A percentile compares a stretch with the other conserved stretches of the same genome.
Conservation (phyloP, 768 basidiomycete genomes). For the Sarcodon sp. region DNA sequence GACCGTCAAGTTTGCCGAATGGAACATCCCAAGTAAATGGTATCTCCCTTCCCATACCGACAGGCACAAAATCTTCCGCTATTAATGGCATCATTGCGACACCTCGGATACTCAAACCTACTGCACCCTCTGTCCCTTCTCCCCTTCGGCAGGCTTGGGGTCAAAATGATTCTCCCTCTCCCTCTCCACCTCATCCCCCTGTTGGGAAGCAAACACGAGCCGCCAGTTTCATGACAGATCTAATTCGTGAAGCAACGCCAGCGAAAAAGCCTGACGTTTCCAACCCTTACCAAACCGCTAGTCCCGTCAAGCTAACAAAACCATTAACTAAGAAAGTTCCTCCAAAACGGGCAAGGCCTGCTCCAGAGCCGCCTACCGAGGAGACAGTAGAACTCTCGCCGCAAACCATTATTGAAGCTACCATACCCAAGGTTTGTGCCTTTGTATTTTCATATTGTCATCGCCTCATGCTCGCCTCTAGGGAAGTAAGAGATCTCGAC, state of each 20-base stretch:
- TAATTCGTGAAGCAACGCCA: conserved; percentile 58
- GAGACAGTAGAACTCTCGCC: conserved; percentile 28
- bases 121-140: conserved; percentile 55
- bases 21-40: conserved; percentile 7
- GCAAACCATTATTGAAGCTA: conserved; percentile 67
- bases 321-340: conserved; percentile 25
- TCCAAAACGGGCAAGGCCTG: conserved; percentile 28
- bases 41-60: conserved; percentile 3
- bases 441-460: neutral
- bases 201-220: conserved; percentile 44
- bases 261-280: conserved; percentile 48
- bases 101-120: conserved; percentile 29
- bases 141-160: conserved; percentile 69
- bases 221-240: conserved; percentile 53
- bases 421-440: conserved; percentile 50
- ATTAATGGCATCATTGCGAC: conserved; percentile 7
- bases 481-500: conserved; percentile 72
- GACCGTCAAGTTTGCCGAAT: neutral
- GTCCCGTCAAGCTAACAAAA: conserved; percentile 36
- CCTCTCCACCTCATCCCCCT: conserved; percentile 24
- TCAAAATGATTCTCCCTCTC: conserved; percentile 24
- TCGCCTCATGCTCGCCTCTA: conserved; percentile 15
- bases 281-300: conserved; percentile 70
- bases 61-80: conserved; percentile 6
- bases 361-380: conserved; percentile 21